Conservation (phyloP, 495 filamentous ascomycete species). For the Tetracladium setigerum region DNA sequence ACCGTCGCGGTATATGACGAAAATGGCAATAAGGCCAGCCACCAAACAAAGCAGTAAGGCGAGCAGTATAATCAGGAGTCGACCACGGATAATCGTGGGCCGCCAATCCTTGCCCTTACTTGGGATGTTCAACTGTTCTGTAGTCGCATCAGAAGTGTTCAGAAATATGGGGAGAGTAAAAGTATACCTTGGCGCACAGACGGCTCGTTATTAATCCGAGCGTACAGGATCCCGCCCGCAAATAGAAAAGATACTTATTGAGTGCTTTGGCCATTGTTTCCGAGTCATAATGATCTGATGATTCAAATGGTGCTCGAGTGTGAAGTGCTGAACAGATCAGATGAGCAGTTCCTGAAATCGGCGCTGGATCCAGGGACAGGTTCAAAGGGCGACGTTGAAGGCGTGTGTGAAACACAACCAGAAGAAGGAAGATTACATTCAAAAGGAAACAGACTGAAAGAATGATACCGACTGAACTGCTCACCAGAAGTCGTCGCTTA, state of each 20-base stretch:
- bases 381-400: slow-evolving; percentile 15
- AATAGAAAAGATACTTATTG: neutral
- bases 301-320: slow-evolving; percentile 10
- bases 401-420: slow-evolving; percentile 12
- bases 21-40: slow-evolving; percentile 23
- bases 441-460: slow-evolving; percentile 10
- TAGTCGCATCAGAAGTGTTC: too few species aligned
- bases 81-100: slow-evolving; percentile 16
- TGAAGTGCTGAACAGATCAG: slow-evolving; percentile 9
- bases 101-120: slow-evolving; percentile 4
- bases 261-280: neutral
- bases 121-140: too few species aligned
- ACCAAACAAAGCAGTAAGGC: slow-evolving; percentile 13
- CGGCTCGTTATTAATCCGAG: neutral
- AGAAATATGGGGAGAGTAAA: neutral
- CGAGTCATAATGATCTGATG: neutral
- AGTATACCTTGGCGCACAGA: neutral
- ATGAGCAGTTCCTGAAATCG: slow-evolving; percentile 12
- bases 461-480: slow-evolving; percentile 14
- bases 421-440: slow-evolving; percentile 5
- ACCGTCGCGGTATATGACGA: slow-evolving; percentile 14
- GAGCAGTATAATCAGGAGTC: slow-evolving; percentile 16
- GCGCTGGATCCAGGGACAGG: slow-evolving; percentile 15
- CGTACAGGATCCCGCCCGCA: neutral
- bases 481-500: slow-evolving; percentile 15